A percentile compares a stretch with the other conserved stretches of the same genome.
Evolutionary conservation across 306 rosid species (phyloP).

Genomic region (Vigna trinervia): DNA sequence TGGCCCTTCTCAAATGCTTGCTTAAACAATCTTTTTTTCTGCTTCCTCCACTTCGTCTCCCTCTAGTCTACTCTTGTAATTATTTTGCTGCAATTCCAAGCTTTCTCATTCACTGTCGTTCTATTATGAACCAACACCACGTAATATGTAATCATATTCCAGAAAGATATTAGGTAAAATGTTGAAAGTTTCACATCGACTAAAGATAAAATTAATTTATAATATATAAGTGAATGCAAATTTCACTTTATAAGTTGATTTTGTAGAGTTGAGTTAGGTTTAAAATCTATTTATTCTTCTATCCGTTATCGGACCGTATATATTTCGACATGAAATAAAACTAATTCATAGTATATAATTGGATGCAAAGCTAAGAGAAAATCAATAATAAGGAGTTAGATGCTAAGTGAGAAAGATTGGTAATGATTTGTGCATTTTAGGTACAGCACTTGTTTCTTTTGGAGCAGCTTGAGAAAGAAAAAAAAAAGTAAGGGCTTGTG

Average conservation of each 20-base stretch:
- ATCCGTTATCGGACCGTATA: too few species aligned
- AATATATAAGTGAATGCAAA: too few species aligned
- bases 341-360: too few species aligned
- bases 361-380: neutral
- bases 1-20: slow-evolving; percentile 4
- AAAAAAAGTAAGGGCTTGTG: slow-evolving; percentile 35
- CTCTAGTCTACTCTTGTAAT: neutral
- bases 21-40: slow-evolving; percentile 29
- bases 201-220: too few species aligned
- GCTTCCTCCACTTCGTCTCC: slow-evolving; percentile 19
- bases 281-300: too few species aligned
- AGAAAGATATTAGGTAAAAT: neutral
- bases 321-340: too few species aligned
- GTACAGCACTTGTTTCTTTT: neutral
- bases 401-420: slow-evolving; percentile 11
- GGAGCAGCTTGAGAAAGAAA: slow-evolving; percentile 34
- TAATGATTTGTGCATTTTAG: slow-evolving; percentile 1
- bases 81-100: slow-evolving; percentile 34
- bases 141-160: slow-evolving; percentile 10
- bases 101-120: neutral
- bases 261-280: too few species aligned
- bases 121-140: slow-evolving; percentile 26
- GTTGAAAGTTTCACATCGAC: too few species aligned
- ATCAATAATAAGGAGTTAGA: neutral
- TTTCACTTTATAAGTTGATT: too few species aligned